phyloP scores from a whole-genome alignment of 2,329 filamentous ascomycete genomes.

The Phaeosphaeriaceae sp. region DNA sequence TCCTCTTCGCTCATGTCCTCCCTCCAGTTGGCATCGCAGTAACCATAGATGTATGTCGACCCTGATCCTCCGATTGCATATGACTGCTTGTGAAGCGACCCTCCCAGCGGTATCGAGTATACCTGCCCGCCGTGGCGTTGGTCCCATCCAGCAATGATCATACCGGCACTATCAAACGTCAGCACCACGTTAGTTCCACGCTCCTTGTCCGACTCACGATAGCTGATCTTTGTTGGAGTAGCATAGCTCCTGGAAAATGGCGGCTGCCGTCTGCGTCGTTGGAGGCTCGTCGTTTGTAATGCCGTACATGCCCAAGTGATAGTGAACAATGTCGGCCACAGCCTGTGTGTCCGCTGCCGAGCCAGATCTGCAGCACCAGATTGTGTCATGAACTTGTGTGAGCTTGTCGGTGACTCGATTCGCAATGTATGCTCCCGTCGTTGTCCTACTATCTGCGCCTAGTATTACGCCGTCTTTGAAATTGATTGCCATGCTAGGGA shows the following conservation, averaged over 20 bases:
- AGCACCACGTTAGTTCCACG: constrained; percentile 12
- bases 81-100: constrained; percentile 94
- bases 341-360: constrained; percentile 98
- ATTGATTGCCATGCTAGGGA: constrained; percentile 89
- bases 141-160: constrained; percentile 99
- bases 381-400: constrained; percentile 96
- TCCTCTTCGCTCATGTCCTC: constrained; percentile 94
- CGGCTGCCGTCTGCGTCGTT: constrained; percentile 92
- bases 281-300: constrained; percentile 88
- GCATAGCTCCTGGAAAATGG: constrained; percentile 97
- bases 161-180: constrained; percentile 72
- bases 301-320: constrained; percentile 91
- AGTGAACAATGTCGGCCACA: constrained; percentile 96
- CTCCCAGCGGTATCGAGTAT: constrained; percentile 94
- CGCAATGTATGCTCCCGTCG: constrained; percentile 96
- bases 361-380: constrained; percentile 98
- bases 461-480: constrained; percentile 99
- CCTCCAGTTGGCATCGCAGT: constrained; percentile 95
- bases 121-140: constrained; percentile 94
- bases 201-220: constrained; percentile 65
- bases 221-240: constrained; percentile 96
- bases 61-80: constrained; percentile 97
- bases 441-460: constrained; percentile 96
- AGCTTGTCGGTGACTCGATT: constrained; percentile 99
- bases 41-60: constrained; percentile 99